Percentiles rank a stretch among this genome's conserved stretches.
These are phyloP conservation scores for Trametes sanguinea DNA, from an alignment of 768 basidiomycete genomes.

Conservation along the genomic window DNA sequence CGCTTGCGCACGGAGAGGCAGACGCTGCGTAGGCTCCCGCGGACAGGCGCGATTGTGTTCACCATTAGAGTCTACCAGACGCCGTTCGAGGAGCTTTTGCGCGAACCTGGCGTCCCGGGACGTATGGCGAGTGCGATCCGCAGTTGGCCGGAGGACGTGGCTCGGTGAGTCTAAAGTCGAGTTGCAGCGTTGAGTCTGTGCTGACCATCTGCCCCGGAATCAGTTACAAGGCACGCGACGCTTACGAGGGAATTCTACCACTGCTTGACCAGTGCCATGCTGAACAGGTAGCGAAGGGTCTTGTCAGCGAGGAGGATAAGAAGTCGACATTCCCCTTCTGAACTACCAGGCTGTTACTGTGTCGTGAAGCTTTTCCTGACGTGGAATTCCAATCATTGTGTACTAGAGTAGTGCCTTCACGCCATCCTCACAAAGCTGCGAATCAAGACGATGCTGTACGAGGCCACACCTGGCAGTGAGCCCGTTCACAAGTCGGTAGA, in stretches of 20 bases:
- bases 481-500: neutral
- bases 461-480: no score
- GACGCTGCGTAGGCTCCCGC: conserved; percentile 62
- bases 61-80: conserved; percentile 68
- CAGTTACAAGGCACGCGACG: conserved; percentile 37
- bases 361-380: no score
- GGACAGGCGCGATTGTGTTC: conserved; percentile 66
- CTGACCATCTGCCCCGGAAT: neutral
- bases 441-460: no score
- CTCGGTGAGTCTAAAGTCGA: conserved; percentile 40
- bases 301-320: conserved; percentile 21
- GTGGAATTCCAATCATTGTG: no score
- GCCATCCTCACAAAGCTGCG: no score
- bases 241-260: conserved; percentile 37
- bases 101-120: conserved; percentile 60
- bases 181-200: neutral
- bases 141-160: conserved; percentile 67
- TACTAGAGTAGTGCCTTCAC: no score
- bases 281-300: conserved; percentile 34
- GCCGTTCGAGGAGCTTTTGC: conserved; percentile 50
- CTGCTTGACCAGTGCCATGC: conserved; percentile 40
- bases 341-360: neutral
- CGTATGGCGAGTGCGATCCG: conserved; percentile 63
- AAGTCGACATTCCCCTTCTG: conserved; percentile 15
- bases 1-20: conserved; percentile 66